Evolutionary conservation across 2,329 filamentous ascomycete genomes (phyloP).

Genomic region (Coleophoma eucalyptorum): DNA sequence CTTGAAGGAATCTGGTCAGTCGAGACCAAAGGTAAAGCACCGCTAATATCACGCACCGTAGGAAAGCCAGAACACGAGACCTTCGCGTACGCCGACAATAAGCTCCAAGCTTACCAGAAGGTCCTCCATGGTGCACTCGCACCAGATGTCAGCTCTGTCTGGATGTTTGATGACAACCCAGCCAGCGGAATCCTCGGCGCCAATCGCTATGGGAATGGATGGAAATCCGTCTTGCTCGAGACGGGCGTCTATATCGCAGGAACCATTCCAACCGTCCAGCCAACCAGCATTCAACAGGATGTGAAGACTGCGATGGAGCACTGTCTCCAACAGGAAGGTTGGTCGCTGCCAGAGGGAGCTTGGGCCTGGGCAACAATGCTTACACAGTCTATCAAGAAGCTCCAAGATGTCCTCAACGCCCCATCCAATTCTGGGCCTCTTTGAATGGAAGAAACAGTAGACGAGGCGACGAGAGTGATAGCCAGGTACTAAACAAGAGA

Average conservation of each 20-base stretch:
- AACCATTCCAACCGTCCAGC: constrained; percentile 43
- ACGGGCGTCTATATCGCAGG: constrained; percentile 59
- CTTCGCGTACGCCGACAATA: constrained; percentile 64
- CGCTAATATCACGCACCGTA: constrained; percentile 24
- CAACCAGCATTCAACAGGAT: constrained; percentile 53
- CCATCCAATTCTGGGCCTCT: no score
- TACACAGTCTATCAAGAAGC: not conserved
- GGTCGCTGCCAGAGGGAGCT: not conserved
- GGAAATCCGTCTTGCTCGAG: constrained; percentile 63
- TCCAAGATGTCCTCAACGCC: not conserved
- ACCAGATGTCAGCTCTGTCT: constrained; percentile 50
- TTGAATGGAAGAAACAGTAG: no score
- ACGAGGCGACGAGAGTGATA: no score
- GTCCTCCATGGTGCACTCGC: constrained; percentile 5
- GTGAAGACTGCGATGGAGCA: constrained; percentile 64
- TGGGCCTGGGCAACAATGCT: not conserved
- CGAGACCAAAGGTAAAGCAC: constrained; percentile 46
- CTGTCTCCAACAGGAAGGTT: constrained; percentile 31
- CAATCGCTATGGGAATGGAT: constrained; percentile 57
- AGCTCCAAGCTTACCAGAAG: constrained; percentile 6
- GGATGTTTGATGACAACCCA: constrained; percentile 70
- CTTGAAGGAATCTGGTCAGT: constrained; percentile 64
- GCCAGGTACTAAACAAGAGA: no score
- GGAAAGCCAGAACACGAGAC: constrained; percentile 69
- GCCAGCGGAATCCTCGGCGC: constrained; percentile 68